A percentile compares a stretch with the other conserved stretches of the same genome.
Conservation (phyloP, 176 grass and related monocot species). For the Rhipidocladum racemiflorum region DNA sequence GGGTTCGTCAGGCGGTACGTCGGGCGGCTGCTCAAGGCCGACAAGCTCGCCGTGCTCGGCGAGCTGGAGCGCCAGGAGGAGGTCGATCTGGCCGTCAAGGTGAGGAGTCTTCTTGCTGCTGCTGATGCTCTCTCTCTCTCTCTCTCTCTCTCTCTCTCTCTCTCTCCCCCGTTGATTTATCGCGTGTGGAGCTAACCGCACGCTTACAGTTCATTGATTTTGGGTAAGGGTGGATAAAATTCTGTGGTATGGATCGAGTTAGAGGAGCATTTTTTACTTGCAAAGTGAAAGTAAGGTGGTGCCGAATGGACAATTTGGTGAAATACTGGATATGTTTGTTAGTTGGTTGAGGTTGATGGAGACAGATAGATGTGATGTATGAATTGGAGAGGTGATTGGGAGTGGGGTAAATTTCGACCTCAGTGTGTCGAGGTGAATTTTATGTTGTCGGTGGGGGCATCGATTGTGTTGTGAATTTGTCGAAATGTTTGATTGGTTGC, state of each 20-base stretch:
- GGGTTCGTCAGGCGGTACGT: slow-evolving; percentile 70
- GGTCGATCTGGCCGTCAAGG: slow-evolving; percentile 81
- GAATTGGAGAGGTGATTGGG: background rate
- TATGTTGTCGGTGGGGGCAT: background rate
- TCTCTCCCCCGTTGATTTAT: background rate
- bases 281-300: background rate
- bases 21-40: slow-evolving; percentile 75
- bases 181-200: background rate
- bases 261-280: background rate
- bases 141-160: too few relatives aligned
- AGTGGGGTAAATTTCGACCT: background rate
- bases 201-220: background rate
- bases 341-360: background rate
- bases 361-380: background rate
- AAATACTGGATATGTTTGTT: background rate
- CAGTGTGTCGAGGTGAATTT: background rate
- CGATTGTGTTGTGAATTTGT: background rate
- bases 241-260: background rate
- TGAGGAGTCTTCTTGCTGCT: background rate
- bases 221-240: background rate
- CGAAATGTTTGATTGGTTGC: background rate
- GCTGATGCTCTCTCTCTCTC: too few relatives aligned
- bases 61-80: slow-evolving; percentile 90
- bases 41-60: slow-evolving; percentile 76
- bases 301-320: background rate